A percentile compares a stretch with the other conserved stretches of the same genome.
These are phyloP conservation scores for Heliamphora pulchella DNA, from an alignment of 179 eudicot genomes.

Conservation along the genomic window DNA sequence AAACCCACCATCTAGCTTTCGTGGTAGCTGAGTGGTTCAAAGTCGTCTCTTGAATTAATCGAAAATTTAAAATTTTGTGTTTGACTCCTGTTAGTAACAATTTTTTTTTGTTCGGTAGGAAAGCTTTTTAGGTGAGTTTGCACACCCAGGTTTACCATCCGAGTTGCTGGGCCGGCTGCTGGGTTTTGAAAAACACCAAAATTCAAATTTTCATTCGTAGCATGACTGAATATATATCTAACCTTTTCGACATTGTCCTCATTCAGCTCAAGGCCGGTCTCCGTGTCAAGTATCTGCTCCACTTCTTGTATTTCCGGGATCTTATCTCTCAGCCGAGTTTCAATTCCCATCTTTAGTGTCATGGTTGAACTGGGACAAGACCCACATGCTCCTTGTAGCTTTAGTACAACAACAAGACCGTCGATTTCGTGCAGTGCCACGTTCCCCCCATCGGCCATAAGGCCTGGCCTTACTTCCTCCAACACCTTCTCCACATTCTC, in stretches of 20 bases:
- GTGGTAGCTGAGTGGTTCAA: neutral
- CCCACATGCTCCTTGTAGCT: constrained; percentile 95
- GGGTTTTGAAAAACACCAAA: too few species aligned
- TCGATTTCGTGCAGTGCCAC: constrained; percentile 89
- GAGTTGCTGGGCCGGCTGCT: too few species aligned
- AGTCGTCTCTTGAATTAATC: too few species aligned
- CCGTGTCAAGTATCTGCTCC: constrained; percentile 77
- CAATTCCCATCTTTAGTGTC: constrained; percentile 90
- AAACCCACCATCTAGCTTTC: neutral
- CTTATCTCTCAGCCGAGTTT: constrained; percentile 69
- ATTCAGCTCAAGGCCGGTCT: constrained; percentile 86
- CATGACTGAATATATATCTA: neutral
- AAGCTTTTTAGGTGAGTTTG: too few species aligned
- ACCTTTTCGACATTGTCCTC: constrained; percentile 90
- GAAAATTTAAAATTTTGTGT: too few species aligned
- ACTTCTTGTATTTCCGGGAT: constrained; percentile 84
- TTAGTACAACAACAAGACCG: constrained; percentile 77
- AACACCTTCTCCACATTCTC: constrained; percentile 88
- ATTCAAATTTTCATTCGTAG: too few species aligned
- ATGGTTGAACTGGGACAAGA: constrained; percentile 97
- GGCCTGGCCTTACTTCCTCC: constrained; percentile 83
- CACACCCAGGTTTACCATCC: too few species aligned
- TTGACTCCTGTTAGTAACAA: too few species aligned
- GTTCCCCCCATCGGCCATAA: constrained; percentile 96
- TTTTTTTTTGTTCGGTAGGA: too few species aligned